Conservation (phyloP, 2,329 filamentous ascomycete genomes). For the Metarhizium brunneum region DNA sequence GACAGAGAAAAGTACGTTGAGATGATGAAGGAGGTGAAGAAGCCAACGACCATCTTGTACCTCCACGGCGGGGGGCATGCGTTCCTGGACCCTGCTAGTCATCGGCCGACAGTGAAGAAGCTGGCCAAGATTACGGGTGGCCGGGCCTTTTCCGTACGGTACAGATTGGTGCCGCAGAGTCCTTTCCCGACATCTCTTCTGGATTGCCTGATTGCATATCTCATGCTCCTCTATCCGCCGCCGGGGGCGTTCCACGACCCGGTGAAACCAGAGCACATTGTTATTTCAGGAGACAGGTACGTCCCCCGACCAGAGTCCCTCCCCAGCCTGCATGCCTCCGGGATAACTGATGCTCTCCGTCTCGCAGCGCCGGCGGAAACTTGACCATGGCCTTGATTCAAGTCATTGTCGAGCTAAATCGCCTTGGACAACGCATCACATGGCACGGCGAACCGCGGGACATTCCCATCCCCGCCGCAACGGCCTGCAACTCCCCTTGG, state of each 20-base stretch:
- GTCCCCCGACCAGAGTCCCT: constrained; percentile 2
- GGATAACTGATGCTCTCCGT: not conserved
- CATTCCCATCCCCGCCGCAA: constrained; percentile 58
- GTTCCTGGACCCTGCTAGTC: constrained; percentile 59
- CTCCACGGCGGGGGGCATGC: constrained; percentile 71
- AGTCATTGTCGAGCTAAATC: constrained; percentile 53
- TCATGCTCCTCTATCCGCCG: constrained; percentile 64
- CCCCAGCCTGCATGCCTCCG: not conserved
- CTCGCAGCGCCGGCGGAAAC: constrained; percentile 59
- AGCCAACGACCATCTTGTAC: constrained; percentile 57
- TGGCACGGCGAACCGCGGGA: constrained; percentile 52
- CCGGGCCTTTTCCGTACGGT: constrained; percentile 62
- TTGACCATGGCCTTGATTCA: constrained; percentile 59
- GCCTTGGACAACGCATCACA: constrained; percentile 34
- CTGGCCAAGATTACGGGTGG: constrained; percentile 60
- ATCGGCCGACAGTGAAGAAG: constrained; percentile 48
- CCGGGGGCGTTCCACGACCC: constrained; percentile 56
- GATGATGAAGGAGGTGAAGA: constrained; percentile 59
- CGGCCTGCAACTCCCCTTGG: constrained; percentile 59
- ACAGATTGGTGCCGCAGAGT: constrained; percentile 64
- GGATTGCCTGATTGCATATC: constrained; percentile 63
- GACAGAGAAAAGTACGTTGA: constrained; percentile 56
- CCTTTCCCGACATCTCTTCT: constrained; percentile 67
- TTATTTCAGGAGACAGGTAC: constrained; percentile 61
- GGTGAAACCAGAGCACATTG: constrained; percentile 55